Evolutionary conservation across 2,329 filamentous ascomycete genomes (phyloP), one percentile per base, ranked within the genome.

Genomic region (Colletotrichum abscissum): DNA sequence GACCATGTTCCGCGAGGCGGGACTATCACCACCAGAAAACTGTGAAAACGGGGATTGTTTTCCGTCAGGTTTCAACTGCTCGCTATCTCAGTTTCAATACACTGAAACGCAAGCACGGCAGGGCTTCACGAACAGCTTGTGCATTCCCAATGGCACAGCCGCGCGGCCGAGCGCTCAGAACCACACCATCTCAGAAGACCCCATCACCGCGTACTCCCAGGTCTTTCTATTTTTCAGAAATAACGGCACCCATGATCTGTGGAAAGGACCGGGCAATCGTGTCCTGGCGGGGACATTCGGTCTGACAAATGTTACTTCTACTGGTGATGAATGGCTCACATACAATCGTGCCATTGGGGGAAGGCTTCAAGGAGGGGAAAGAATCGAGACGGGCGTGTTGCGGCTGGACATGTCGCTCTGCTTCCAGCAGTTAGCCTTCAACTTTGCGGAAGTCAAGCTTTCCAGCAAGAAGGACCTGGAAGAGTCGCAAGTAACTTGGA

Each of bases 381-480:
- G 26, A 46, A 33, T 75, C n/a, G 26, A 57, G 0, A 72, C 67
- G 33, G 75, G 74, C 6, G 66, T 49, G 3, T n/a, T 75, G 56
- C 67, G 60, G 16, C 56, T 76, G 8, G 73, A 74, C 59, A 66
- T 71, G 52, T 74, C 74, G 6, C 30, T 75, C 6, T 76, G 72
- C n/a, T 75, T 76, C 63, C 74, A 76, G 30, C 74, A 76, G 28
- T 30, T 70, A 2, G 63, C 74, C 0, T 54, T 75, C 46, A 76
- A 77, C 59, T 60, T 69, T 8, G 76, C 76, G 11, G 57, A 76
- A 1, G 74, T 76, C n/a, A 54, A 76, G 35, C 46, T 78, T 28
- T 77, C 71, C 12, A 75, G 65, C 19, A 60, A 75, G 0, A 66
- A 65, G 16, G 76, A 78, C 56, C 67, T 76, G 9, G 38, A 49